phyloP scores from a whole-genome alignment of 2,329 filamentous ascomycete genomes.

The Ascochyta koolunga region DNA sequence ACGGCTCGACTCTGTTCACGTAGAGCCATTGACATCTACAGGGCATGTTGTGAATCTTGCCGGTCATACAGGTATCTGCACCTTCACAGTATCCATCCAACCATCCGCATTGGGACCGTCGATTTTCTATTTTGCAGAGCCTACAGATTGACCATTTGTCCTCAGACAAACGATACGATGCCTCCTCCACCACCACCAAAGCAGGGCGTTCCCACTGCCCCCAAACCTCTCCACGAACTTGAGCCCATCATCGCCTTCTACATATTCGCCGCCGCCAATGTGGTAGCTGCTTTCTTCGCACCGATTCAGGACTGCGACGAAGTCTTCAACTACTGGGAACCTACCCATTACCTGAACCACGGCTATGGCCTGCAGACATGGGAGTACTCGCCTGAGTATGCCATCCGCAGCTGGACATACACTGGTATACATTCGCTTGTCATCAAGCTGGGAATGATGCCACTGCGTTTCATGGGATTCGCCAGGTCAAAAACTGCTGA shows the following conservation, averaged over 20 bases:
- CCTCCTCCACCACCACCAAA: slow-evolving; percentile 11
- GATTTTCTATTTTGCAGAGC: neutral
- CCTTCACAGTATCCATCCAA: neutral
- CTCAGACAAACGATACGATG: slow-evolving; percentile 9
- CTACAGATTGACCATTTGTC: slow-evolving; percentile 28
- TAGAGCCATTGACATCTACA: slow-evolving; percentile 5
- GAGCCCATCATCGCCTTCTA: slow-evolving; percentile 80
- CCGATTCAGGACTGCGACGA: slow-evolving; percentile 99
- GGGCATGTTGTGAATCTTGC: slow-evolving; percentile 23
- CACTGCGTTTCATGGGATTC: slow-evolving; percentile 37
- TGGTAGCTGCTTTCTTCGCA: slow-evolving; percentile 78
- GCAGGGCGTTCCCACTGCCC: slow-evolving; percentile 8
- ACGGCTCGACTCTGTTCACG: slow-evolving; percentile 1
- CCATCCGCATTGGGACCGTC: neutral
- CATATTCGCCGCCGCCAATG: slow-evolving; percentile 74
- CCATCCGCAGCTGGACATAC: slow-evolving; percentile 95
- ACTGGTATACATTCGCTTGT: slow-evolving; percentile 77
- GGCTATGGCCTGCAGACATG: slow-evolving; percentile 95
- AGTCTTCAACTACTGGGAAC: slow-evolving; percentile 99
- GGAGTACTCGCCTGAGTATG: slow-evolving; percentile 96
- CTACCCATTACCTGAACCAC: slow-evolving; percentile 90
- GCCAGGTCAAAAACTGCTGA: slow-evolving; percentile 60
- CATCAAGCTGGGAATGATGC: slow-evolving; percentile 69
- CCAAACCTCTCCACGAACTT: slow-evolving; percentile 49
- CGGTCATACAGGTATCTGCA: neutral